Evolutionary conservation across 345 rosid genomes (phyloP), one percentile per base, ranked within the genome.

Genomic region (Barbarea vulgaris): DNA sequence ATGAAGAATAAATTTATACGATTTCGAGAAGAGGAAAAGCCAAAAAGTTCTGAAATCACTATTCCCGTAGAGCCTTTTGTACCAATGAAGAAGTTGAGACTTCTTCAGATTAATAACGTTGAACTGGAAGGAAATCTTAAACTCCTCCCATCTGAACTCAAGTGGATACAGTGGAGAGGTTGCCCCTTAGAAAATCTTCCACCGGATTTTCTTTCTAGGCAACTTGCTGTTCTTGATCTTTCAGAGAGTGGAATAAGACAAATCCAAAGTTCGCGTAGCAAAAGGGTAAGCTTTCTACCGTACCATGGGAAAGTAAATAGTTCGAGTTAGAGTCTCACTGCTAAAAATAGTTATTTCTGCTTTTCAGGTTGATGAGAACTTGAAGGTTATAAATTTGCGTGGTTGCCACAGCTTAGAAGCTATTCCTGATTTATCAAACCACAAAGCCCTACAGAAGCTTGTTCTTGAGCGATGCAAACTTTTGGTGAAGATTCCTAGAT

Each of bases 161-260:
- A 81, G 74, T 91, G 95, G 89, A 82, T 91, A 25, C 89, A 83
- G 36, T 89, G 93, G 97, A 86, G 79, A 79, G 82, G 84, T 18
- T 89, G 93, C 60, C 79, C 85, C 3, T 42, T 84, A 81, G 60
- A 77, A 79, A 63, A 48, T 24, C 79, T 91, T 34, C 90, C 90
- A 48, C 67, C 77, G 22, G 74, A 80, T 53, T 76, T 81, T 64
- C 69, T 50, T 65, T 78, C 82, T 48, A 3, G 46, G 17, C 47
- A 84, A 59, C 89, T 89, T 51, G 88, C 84, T 17, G 86, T 91
- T 71, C 90, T 89, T 77, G 86, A 91, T 82, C 91, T 91, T 77
- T 85, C 93, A 11, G 79, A 79, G 13, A 87, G 97, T 82, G 42
- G 70, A 64, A 80, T 89, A 51, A 71, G 72, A 67, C 33, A 3